Evolutionary conservation across 306 rosid genomes (phyloP).

Genomic region (Comarum palustre): DNA sequence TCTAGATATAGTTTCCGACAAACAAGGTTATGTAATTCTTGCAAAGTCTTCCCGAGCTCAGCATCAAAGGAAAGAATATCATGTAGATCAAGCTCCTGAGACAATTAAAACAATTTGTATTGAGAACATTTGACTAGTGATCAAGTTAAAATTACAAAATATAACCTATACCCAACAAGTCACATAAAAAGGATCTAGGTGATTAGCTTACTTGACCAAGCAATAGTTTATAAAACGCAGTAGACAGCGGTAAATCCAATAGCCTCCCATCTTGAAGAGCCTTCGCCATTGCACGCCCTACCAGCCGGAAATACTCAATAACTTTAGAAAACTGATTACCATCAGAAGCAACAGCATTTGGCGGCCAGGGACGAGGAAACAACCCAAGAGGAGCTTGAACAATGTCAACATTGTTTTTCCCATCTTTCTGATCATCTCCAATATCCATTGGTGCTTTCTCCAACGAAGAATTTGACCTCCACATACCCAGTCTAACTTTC

Average conservation of each 20-base stretch:
- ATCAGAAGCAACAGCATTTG: slow-evolving; percentile 62
- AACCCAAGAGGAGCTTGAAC: slow-evolving; percentile 85
- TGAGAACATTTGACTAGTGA: neutral
- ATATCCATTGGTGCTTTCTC: slow-evolving; percentile 57
- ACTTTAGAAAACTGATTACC: slow-evolving; percentile 69
- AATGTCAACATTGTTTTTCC: slow-evolving; percentile 48
- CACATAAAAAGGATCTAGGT: neutral
- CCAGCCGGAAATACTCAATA: slow-evolving; percentile 76
- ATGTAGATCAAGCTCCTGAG: slow-evolving; percentile 95
- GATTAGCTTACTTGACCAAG: slow-evolving; percentile 76
- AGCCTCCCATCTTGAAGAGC: slow-evolving; percentile 99
- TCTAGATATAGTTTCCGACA: slow-evolving; percentile 62
- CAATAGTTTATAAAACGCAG: slow-evolving; percentile 82
- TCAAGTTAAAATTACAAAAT: neutral
- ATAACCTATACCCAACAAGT: slow-evolving; percentile 2
- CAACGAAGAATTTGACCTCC: slow-evolving; percentile 69
- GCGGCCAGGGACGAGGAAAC: slow-evolving; percentile 93
- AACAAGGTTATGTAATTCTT: slow-evolving; percentile 77
- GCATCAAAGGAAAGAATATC: slow-evolving; percentile 81
- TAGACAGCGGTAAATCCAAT: slow-evolving; percentile 82
- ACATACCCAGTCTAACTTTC: slow-evolving; percentile 74
- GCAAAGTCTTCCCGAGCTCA: slow-evolving; percentile 87
- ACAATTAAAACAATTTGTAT: slow-evolving; percentile 12
- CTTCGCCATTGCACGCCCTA: slow-evolving; percentile 95
- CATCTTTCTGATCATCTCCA: slow-evolving; percentile 48